Evolutionary conservation across 768 basidiomycete genomes (phyloP), one percentile per base, ranked within the genome.

Genomic region (Coprinopsis marcescibilis): DNA sequence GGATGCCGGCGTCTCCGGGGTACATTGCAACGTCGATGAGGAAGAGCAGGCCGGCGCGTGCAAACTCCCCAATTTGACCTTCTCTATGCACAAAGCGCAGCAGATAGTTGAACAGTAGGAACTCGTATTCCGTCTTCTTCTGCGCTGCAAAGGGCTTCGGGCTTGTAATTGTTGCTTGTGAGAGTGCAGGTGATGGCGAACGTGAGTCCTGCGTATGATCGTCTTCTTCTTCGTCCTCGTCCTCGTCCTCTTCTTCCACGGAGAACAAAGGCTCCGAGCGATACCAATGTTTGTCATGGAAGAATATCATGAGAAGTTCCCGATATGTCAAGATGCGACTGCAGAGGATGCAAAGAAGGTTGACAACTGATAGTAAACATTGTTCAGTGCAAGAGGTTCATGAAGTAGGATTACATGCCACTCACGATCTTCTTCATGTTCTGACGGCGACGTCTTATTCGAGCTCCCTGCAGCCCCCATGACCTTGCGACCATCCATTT

Each of bases 21-120:
- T 86, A 87, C 83, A 93, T 93, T 3, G 94, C 93, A 21, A 96
- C 87, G 55, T 95, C 93, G 81, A 97, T 87, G 32, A 97, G 76
- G 63, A 93, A 91, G n/a, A 95, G 68, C 13, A 98, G 67, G 5
- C 94, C 95, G 12, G 89, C 89, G 8, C 95, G 79, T 2, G 94
- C 91, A 59, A 89, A 89, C 59, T 96, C 93, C 8, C 95, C 95
- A 23, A 93, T 91, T 35, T 85, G 78, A 15, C 91, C 92, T 69
- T 97, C 94, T 47, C 93, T 78, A 60, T 97, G 94, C 19, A 93
- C 87, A 60, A 93, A 97, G 0, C 92, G 89, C 8, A 98, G 80
- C 27, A 98, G 81, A 58, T 95, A 95, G 59, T 94, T 90, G 73
- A 97, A 96, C 11, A 97, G 73, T 23, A 95, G 78, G 59, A 96